Evolutionary conservation across 306 rosid genomes (phyloP).

Genomic region (Acacia confusa): DNA sequence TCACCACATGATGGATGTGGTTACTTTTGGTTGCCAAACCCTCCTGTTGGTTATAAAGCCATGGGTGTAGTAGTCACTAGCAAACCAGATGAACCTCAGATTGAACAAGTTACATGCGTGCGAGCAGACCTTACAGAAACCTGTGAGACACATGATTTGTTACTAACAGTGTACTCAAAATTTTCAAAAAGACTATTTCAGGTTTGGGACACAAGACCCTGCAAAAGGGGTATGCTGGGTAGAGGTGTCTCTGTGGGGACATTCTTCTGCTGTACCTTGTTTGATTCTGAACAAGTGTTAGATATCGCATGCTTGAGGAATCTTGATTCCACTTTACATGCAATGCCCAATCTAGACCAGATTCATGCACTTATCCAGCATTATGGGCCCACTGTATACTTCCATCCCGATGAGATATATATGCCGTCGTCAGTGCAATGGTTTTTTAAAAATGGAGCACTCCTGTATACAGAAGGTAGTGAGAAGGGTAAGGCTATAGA

Average conservation of each 20-base stretch:
- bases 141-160: conserved; percentile 60
- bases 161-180: conserved; percentile 50
- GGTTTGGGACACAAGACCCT: conserved; percentile 75
- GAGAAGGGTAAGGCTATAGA: conserved; percentile 52
- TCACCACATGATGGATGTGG: conserved; percentile 52
- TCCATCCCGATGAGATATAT: conserved; percentile 62
- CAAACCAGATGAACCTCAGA: conserved; percentile 55
- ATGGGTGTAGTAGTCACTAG: conserved; percentile 75
- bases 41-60: conserved; percentile 82
- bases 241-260: conserved; percentile 83
- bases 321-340: conserved; percentile 30
- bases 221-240: conserved; percentile 69
- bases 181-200: conserved; percentile 44
- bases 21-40: conserved; percentile 87
- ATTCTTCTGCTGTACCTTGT: conserved; percentile 58
- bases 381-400: conserved; percentile 63
- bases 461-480: conserved; percentile 43
- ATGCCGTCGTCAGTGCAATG: conserved; percentile 63
- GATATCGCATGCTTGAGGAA: conserved; percentile 57
- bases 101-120: conserved; percentile 67
- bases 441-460: conserved; percentile 69
- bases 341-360: conserved; percentile 67
- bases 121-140: conserved; percentile 82
- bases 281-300: conserved; percentile 44
- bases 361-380: conserved; percentile 33